Conservation (phyloP, 1,284 basidiomycete species). For the Sutorius eximius region DNA sequence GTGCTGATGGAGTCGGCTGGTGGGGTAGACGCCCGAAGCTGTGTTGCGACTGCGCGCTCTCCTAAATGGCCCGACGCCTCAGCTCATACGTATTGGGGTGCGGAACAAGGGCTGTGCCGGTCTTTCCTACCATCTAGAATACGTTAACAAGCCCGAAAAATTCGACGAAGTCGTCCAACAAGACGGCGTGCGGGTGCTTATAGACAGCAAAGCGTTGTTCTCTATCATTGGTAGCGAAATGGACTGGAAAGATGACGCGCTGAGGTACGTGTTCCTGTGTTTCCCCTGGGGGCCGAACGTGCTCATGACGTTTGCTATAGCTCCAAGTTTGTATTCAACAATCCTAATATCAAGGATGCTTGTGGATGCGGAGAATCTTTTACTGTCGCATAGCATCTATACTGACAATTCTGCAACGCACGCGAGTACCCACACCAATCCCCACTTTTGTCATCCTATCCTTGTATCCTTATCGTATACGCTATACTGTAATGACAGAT, state of each 20-base stretch:
- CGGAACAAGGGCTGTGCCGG: conserved; percentile 99
- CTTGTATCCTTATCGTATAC: conserved; percentile 34
- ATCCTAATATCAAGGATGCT: conserved; percentile 87
- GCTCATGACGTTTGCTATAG: conserved; percentile 39
- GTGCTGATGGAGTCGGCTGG: background rate
- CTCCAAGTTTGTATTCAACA: conserved; percentile 92
- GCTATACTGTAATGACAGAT: conserved; percentile 13
- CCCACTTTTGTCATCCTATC: conserved; percentile 2
- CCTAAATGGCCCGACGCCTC: conserved; percentile 78
- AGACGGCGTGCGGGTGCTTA: conserved; percentile 90
- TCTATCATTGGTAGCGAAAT: conserved; percentile 98
- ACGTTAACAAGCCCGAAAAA: conserved; percentile 85
- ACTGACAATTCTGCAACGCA: conserved; percentile 8
- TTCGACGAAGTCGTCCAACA: conserved; percentile 99
- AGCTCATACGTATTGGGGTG: conserved; percentile 93
- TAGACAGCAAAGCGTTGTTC: conserved; percentile 97
- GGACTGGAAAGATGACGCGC: conserved; percentile 94
- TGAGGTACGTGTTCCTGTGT: conserved; percentile 60
- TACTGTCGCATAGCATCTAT: conserved; percentile 47
- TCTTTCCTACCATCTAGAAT: conserved; percentile 96
- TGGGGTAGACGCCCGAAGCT: conserved; percentile 75
- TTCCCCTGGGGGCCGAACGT: background rate
- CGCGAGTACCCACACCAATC: conserved; percentile 14
- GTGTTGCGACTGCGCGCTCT: conserved; percentile 72
- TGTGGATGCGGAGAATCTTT: conserved; percentile 95